Evolutionary conservation across 257 asterid genomes (phyloP), one percentile per base, ranked within the genome.

Genomic region (Nemophila menziesii): DNA sequence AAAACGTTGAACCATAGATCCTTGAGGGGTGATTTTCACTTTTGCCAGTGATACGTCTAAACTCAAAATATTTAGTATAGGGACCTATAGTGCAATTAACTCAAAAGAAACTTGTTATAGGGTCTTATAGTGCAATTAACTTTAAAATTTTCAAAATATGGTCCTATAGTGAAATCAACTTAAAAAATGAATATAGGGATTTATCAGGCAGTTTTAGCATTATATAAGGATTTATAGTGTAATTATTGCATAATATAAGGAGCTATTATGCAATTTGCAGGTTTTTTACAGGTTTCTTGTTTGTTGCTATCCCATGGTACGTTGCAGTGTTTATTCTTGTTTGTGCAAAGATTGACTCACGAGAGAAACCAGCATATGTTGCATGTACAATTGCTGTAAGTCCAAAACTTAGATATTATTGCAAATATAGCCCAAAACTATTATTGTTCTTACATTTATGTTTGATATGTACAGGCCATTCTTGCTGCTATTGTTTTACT

Each of bases 301-400:
- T 75, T 34, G 93, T 66, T 62, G 92, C 66, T 47, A 75, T 87
- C 46, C 97, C 93, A 18, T 87, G 97, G 95, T 83, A 80, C 43
- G 11, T 77, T 43, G 97, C 70, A 15, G 90, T 72, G 16, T 48
- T 87, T 53, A 47, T 80, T 60, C 54, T 80, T 26, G 39, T 75
- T 18, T 75, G 78, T 56, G 73, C 86, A 57, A 78, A 72, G 56
- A 18, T 83, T 46, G 95, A 87, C 51, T 85, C 72, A 49, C 92
- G 92, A 29, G 97, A 87, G 71, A 87, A 87, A 62, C 73, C 97
- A 0, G 95, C 92, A 53, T 80, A 78, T n/a, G 60, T 83, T 33
- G 69, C 82, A 57, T 61, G 72, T 56, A 62, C 82, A 7, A 50
- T 87, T 24, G 95, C 92, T 39, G 97, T 87, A 73, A 87, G 92